A percentile compares a stretch with the other conserved stretches of the same genome.
phyloP scores from a whole-genome alignment of 352 stramenopile species.

The Phytophthora syringae region DNA sequence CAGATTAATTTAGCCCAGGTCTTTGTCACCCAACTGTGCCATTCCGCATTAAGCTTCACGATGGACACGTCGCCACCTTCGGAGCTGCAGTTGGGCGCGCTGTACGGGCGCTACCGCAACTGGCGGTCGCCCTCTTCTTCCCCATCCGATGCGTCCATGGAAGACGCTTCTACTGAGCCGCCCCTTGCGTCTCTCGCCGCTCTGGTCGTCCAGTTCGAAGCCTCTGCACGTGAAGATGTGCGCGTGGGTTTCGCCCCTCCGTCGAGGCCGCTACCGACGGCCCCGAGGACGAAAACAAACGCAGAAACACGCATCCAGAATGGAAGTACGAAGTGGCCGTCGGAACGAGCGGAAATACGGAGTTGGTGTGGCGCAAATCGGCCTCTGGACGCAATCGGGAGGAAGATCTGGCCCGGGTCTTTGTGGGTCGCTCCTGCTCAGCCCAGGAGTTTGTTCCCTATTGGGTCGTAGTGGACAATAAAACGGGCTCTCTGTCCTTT shows the following conservation, averaged over 20 bases:
- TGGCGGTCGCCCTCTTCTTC: constrained; percentile 30
- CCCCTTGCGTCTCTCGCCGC: constrained; percentile 28
- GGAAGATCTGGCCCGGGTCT: constrained; percentile 62
- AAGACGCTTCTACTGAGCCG: constrained; percentile 14
- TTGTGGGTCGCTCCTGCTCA: constrained; percentile 75
- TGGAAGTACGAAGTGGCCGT: constrained; percentile 75
- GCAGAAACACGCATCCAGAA: constrained; percentile 25
- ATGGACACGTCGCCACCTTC: constrained; percentile 37
- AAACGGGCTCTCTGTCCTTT: constrained; percentile 41
- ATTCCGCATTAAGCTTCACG: not conserved
- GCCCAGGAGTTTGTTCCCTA: constrained; percentile 67
- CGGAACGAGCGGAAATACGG: constrained; percentile 77
- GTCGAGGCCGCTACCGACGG: constrained; percentile 12
- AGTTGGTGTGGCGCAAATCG: constrained; percentile 73
- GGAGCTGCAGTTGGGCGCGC: constrained; percentile 55
- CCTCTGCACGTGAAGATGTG: constrained; percentile 65
- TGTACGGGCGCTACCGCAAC: constrained; percentile 63
- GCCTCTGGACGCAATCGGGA: constrained; percentile 44
- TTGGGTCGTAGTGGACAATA: constrained; percentile 65
- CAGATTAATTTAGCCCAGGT: too few species aligned
- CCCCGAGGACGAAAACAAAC: constrained; percentile 14
- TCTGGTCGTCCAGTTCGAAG: constrained; percentile 76
- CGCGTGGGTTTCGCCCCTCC: constrained; percentile 68
- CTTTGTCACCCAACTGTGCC: too few species aligned
- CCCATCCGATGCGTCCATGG: not conserved